A percentile compares a stretch with the other conserved stretches of the same genome.
These are phyloP conservation scores for Botrytis hyacinthi DNA, from an alignment of 2,329 filamentous ascomycete genomes.

Conservation along the genomic window DNA sequence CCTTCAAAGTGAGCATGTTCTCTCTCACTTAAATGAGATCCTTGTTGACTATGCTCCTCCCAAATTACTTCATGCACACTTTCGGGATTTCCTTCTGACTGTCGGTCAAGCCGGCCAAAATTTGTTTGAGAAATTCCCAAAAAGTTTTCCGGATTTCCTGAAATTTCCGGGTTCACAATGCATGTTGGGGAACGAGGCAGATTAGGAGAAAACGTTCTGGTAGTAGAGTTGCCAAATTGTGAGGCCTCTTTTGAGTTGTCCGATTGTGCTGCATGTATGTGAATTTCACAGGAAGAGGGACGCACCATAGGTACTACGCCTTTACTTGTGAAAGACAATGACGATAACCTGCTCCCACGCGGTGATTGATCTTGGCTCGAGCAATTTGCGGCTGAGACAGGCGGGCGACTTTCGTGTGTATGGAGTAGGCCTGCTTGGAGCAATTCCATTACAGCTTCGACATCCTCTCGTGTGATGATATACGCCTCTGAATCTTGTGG, in stretches of 20 bases:
- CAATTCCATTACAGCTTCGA: slow-evolving; percentile 31
- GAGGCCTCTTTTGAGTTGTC: background rate
- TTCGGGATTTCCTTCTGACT: slow-evolving; percentile 7
- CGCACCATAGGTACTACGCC: slow-evolving; percentile 8
- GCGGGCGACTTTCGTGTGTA: background rate
- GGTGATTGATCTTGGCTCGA: slow-evolving; percentile 6
- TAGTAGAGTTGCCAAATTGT: background rate
- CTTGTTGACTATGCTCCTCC: slow-evolving; percentile 23
- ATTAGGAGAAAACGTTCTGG: background rate
- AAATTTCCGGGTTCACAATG: background rate
- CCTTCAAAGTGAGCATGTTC: slow-evolving; percentile 9
- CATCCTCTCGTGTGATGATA: slow-evolving; percentile 32
- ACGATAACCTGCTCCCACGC: slow-evolving; percentile 4
- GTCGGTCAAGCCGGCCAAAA: background rate
- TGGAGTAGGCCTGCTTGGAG: background rate
- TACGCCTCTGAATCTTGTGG: slow-evolving; percentile 22
- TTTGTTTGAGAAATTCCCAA: background rate
- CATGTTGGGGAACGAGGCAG: background rate
- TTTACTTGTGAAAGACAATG: slow-evolving; percentile 19
- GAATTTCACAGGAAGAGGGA: background rate
- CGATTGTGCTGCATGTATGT: slow-evolving; percentile 3
- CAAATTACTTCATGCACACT: slow-evolving; percentile 34
- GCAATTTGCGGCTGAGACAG: background rate
- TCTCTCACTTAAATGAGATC: slow-evolving; percentile 21
- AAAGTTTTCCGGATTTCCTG: background rate